Conservation (phyloP, 306 rosid species). For the Sophora flavescens region DNA sequence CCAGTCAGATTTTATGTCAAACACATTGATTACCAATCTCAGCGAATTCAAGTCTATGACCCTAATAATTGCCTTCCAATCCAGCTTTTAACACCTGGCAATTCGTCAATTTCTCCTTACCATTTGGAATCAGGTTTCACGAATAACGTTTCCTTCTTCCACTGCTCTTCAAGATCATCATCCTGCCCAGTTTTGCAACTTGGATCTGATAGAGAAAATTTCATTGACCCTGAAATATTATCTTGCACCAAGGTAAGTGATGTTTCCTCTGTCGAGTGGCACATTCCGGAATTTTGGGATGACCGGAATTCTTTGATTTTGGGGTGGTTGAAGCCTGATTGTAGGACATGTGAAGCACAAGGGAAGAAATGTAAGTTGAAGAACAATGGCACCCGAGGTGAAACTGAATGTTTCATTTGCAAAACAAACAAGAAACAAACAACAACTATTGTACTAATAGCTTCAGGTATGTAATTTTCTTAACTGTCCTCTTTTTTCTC, state of each 20-base stretch:
- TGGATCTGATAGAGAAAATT: fast-evolving
- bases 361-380: slow-evolving; percentile 35
- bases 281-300: not conserved
- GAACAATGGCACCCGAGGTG: not conserved
- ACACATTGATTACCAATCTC: slow-evolving; percentile 32
- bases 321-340: too few relatives aligned
- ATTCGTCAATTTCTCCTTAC: slow-evolving; percentile 37
- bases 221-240: not conserved
- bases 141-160: slow-evolving; percentile 34
- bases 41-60: slow-evolving; percentile 13
- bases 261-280: not conserved
- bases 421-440: not conserved
- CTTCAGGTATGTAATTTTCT: slow-evolving; percentile 8
- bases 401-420: slow-evolving; percentile 16
- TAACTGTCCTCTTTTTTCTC: not conserved
- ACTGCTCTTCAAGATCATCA: not conserved
- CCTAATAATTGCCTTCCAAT: slow-evolving; percentile 42
- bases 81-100: slow-evolving; percentile 5
- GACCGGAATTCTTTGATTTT: not conserved
- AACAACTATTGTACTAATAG: not conserved
- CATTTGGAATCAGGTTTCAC: not conserved
- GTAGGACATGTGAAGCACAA: slow-evolving; percentile 19
- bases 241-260: slow-evolving; percentile 34
- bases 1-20: slow-evolving; percentile 11
- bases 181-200: slow-evolving; percentile 23